A percentile compares a stretch with the other conserved stretches of the same genome.
Evolutionary conservation across 768 basidiomycete genomes (phyloP).

Genomic region (Artomyces pyxidatus): DNA sequence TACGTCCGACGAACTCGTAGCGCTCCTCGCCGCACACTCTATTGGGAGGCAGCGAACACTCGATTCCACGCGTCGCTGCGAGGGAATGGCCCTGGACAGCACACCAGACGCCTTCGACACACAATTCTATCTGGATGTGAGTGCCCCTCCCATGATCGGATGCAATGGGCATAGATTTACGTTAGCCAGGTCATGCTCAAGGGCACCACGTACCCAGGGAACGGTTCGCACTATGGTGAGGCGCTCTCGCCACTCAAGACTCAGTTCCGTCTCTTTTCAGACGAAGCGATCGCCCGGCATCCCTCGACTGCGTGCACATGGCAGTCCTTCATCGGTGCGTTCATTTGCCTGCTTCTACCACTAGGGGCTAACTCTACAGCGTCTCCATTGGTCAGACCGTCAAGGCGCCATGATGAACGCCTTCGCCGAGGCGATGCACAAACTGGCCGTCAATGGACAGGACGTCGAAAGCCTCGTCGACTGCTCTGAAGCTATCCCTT

Average conservation of each 20-base stretch:
- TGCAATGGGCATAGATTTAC: background rate
- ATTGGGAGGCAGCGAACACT: slow-evolving; percentile 14
- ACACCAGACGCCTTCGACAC: slow-evolving; percentile 10
- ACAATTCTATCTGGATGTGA: background rate
- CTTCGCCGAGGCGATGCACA: slow-evolving; percentile 1
- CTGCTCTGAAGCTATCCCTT: background rate
- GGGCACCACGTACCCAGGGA: slow-evolving; percentile 13
- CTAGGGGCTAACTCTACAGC: background rate
- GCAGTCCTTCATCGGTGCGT: slow-evolving; percentile 14
- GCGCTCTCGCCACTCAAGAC: slow-evolving; percentile 8
- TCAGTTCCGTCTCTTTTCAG: slow-evolving; percentile 17
- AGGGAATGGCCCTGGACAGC: slow-evolving; percentile 9
- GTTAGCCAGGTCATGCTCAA: slow-evolving; percentile 8
- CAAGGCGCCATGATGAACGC: background rate
- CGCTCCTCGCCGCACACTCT: slow-evolving; percentile 17
- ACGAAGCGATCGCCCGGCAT: slow-evolving; percentile 15
- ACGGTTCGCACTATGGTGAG: slow-evolving; percentile 10
- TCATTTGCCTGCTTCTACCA: background rate
- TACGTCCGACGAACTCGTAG: slow-evolving; percentile 13
- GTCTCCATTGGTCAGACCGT: background rate
- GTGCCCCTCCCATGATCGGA: slow-evolving; percentile 2
- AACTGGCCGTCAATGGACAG: background rate
- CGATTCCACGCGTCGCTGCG: slow-evolving; percentile 7
- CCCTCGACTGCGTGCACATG: slow-evolving; percentile 11
- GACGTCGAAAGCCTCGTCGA: background rate